A percentile compares a stretch with the other conserved stretches of the same genome.
phyloP scores from a whole-genome alignment of 1,284 basidiomycete species.

The Tilletia caries region DNA sequence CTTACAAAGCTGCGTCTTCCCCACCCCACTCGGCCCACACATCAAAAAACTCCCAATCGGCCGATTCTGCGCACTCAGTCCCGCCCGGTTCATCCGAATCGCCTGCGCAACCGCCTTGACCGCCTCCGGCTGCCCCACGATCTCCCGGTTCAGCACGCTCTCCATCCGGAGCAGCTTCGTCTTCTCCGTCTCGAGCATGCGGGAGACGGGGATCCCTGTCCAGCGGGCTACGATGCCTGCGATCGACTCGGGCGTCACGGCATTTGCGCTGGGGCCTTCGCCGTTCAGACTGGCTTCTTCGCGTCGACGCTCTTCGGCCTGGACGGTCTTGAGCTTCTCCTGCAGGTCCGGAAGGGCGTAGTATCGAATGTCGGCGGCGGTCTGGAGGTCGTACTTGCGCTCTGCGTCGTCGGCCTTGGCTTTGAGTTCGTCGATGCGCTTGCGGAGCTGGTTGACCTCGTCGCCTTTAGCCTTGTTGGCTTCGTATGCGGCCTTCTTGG shows the following conservation, averaged over 20 bases:
- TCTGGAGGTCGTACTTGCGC: constrained; percentile 63
- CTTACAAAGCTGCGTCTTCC: constrained; percentile 62
- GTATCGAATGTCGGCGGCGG: constrained; percentile 77
- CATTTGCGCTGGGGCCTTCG: constrained; percentile 31
- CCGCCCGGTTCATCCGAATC: constrained; percentile 61
- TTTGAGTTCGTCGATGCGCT: constrained; percentile 84
- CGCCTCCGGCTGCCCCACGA: constrained; percentile 62
- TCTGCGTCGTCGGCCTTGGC: constrained; percentile 93
- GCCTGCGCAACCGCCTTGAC: constrained; percentile 62
- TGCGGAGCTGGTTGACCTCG: constrained; percentile 74
- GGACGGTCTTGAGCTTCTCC: constrained; percentile 63
- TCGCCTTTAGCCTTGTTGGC: constrained; percentile 82
- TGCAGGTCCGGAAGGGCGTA: constrained; percentile 89
- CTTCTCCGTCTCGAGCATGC: constrained; percentile 53
- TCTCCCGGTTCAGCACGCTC: constrained; percentile 45
- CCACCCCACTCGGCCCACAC: constrained; percentile 57
- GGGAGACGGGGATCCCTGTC: constrained; percentile 56
- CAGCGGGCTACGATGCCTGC: constrained; percentile 61
- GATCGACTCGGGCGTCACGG: constrained; percentile 55
- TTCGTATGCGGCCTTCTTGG: constrained; percentile 83
- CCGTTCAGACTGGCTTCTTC: constrained; percentile 34
- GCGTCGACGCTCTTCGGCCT: constrained; percentile 58
- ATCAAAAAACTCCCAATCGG: constrained; percentile 61
- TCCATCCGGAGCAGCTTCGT: constrained; percentile 49
- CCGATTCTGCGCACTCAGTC: constrained; percentile 60